A percentile compares a stretch with the other conserved stretches of the same genome.
Conservation (phyloP, 179 eudicot genomes). For the Amaranthus tricolor region DNA sequence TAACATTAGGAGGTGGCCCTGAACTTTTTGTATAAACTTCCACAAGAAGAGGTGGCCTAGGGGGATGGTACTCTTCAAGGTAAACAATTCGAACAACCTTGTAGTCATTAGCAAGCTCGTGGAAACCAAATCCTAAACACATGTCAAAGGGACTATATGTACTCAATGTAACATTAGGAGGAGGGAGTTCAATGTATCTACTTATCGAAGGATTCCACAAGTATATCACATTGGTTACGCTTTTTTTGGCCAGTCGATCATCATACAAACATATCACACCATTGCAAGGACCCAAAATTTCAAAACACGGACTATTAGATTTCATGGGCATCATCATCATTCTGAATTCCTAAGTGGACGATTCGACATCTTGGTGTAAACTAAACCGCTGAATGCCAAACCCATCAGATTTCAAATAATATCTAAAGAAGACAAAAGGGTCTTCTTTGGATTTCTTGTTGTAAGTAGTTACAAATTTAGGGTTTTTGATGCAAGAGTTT, state of each 20-base stretch:
- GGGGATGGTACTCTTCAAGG: not conserved
- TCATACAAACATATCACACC: constrained; percentile 1
- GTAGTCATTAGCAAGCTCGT: not conserved
- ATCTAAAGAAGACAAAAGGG: not conserved
- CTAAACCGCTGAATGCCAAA: not conserved
- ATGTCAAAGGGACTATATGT: not conserved
- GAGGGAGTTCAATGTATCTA: not conserved
- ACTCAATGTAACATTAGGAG: not conserved
- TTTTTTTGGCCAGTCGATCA: too few species aligned
- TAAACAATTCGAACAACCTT: not conserved
- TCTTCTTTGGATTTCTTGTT: not conserved
- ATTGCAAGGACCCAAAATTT: not conserved
- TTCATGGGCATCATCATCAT: not conserved
- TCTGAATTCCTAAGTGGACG: not conserved
- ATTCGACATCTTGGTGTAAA: not conserved
- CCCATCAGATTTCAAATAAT: not conserved
- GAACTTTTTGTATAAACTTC: not conserved
- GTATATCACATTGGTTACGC: not conserved
- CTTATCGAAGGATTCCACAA: constrained; percentile 5
- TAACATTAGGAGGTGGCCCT: not conserved
- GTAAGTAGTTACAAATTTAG: not conserved
- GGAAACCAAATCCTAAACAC: constrained; percentile 7
- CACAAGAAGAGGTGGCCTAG: not conserved
- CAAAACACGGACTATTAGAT: not conserved
- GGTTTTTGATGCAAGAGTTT: not conserved